These are phyloP conservation scores for Mortierella sp. DNA, from an alignment of 371 early-diverging fungal genomes.

Conservation along the genomic window DNA sequence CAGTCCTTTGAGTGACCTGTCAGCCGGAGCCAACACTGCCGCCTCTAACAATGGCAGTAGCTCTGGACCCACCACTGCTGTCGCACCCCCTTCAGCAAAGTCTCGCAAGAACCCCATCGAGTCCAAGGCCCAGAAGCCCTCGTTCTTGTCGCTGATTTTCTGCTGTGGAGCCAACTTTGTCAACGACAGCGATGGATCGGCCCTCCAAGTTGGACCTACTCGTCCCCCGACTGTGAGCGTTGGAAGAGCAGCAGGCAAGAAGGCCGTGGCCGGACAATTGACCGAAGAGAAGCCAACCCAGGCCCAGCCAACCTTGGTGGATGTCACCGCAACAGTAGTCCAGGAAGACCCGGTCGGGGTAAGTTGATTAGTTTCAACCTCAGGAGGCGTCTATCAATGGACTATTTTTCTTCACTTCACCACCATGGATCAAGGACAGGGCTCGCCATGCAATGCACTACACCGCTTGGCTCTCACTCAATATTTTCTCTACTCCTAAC, in stretches of 20 bases:
- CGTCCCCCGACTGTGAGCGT: constrained; percentile 40
- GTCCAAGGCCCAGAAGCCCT: constrained; percentile 50
- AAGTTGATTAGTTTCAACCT: constrained; percentile 19
- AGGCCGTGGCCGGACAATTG: constrained; percentile 26
- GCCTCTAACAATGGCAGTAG: constrained; percentile 15
- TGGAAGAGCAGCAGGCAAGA: constrained; percentile 47
- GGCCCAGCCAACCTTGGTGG: constrained; percentile 34
- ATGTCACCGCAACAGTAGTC: constrained; percentile 19
- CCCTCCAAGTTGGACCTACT: constrained; percentile 27
- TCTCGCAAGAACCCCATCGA: constrained; percentile 49
- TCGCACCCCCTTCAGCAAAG: constrained; percentile 31
- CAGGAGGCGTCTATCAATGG: constrained; percentile 14
- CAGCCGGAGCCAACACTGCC: constrained; percentile 44
- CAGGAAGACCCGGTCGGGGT: constrained; percentile 44
- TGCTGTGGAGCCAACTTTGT: constrained; percentile 59
- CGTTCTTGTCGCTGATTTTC: constrained; percentile 55
- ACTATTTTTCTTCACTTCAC: neutral
- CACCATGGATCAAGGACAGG: constrained; percentile 18
- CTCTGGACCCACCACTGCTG: constrained; percentile 21
- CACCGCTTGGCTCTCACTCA: constrained; percentile 8
- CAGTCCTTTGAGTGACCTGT: constrained; percentile 45
- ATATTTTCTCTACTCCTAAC: neutral
- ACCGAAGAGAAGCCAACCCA: constrained; percentile 41
- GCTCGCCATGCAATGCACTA: constrained; percentile 15
- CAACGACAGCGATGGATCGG: constrained; percentile 39